Base-by-base conservation (phyloP, 2,329 filamentous ascomycete species). In the Xylariaceae sp. region DNA sequence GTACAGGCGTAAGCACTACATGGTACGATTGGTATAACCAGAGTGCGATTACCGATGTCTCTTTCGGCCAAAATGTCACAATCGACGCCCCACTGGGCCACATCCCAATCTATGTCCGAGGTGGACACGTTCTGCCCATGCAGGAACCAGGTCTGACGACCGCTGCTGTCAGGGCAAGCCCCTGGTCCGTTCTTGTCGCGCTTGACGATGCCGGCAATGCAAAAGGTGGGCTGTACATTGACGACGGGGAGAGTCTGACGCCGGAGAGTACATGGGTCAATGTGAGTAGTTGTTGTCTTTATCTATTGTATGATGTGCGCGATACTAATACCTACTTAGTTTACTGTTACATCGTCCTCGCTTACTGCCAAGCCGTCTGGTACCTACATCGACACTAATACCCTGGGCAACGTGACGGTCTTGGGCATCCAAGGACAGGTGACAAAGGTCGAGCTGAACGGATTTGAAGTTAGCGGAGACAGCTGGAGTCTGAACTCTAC, bases 21-120 rank as follows among this genome's bases (percentile, higher is more conserved):
- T 90, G 85, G 81, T 90, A 89, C 54, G 85, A 90, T 59, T 90
- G 85, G 84, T 89, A 89, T 61, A 84, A 75, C n/a, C 76, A 80
- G 38, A 71, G 70, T 0, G 69, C 69, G 0, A 67, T 87, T 9
- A 47, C 50, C 1, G 59, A 54, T 4, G 59, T 65, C 1, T 19
- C 45, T 3, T 59, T 64, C 1, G 67, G 64, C 3, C 53, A 65
- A 48, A 69, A 69, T 29, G 61, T 69, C 7, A 69, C 65, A 1
- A 61, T 70, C 15, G 59, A 60, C 4, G 67, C 67, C 3, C 66
- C 64, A 69, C 59, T 85, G 72, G 43, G 87, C 46, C 66, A 89
- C 52, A 89, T 90, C 30, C 85, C 85, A 0, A 74, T 90, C 2
- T 85, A 76, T 52, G 60, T 90, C 15, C 76, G 85, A 11, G 85